These are phyloP conservation scores for Rhizopogon vulgaris DNA, from an alignment of 768 basidiomycete genomes.

Conservation along the genomic window DNA sequence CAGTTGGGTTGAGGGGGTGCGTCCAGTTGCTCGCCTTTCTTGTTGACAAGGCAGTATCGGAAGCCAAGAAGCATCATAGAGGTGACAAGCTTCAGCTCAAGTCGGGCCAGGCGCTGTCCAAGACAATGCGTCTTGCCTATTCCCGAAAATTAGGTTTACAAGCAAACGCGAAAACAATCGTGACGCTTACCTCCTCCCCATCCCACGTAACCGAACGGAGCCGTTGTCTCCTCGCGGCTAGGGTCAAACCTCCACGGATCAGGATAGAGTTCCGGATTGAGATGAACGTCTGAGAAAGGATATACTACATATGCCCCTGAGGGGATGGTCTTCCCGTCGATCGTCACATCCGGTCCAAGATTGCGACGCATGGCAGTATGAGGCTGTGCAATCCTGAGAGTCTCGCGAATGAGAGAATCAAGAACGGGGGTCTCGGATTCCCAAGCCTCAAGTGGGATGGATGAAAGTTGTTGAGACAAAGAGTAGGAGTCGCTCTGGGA, in stretches of 20 bases:
- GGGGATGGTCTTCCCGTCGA: slow-evolving; percentile 64
- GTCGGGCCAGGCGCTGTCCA: slow-evolving; percentile 67
- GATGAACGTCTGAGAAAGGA: slow-evolving; percentile 76
- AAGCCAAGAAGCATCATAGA: slow-evolving; percentile 65
- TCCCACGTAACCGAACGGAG: slow-evolving; percentile 60
- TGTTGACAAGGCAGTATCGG: slow-evolving; percentile 53
- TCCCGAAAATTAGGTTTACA: slow-evolving; percentile 6
- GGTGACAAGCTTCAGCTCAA: slow-evolving; percentile 66
- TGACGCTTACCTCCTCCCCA: slow-evolving; percentile 69
- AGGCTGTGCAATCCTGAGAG: slow-evolving; percentile 72
- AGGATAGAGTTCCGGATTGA: slow-evolving; percentile 64
- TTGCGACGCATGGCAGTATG: slow-evolving; percentile 80
- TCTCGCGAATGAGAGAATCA: slow-evolving; percentile 71
- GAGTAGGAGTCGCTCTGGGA: slow-evolving; percentile 20
- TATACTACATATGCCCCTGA: slow-evolving; percentile 73
- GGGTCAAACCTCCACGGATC: slow-evolving; percentile 80
- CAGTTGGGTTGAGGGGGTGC: slow-evolving; percentile 61
- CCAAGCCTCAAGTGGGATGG: slow-evolving; percentile 65
- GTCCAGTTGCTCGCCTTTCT: slow-evolving; percentile 36
- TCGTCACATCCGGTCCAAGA: slow-evolving; percentile 62
- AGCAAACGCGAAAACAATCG: slow-evolving; percentile 13
- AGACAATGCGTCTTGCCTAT: slow-evolving; percentile 66
- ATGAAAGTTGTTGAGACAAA: slow-evolving; percentile 43
- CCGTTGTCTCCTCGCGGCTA: slow-evolving; percentile 38
- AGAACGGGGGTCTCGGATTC: slow-evolving; percentile 64